A percentile compares a stretch with the other conserved stretches of the same genome.
Conservation (phyloP, 352 stramenopile genomes). For the Pythium scleroteichum region DNA sequence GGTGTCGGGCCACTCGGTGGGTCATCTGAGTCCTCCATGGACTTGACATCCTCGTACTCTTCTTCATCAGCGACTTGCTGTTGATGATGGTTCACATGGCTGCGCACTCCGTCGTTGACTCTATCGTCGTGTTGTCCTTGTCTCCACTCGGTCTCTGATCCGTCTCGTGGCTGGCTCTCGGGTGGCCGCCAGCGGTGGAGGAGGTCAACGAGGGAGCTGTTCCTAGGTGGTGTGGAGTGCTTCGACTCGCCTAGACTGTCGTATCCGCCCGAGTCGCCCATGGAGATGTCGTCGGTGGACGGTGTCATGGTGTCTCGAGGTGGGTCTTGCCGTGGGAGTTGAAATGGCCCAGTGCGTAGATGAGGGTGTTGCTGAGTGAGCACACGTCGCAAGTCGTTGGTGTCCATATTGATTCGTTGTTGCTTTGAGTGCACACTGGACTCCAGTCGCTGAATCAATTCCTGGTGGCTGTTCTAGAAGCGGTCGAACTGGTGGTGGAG, state of each 20-base stretch:
- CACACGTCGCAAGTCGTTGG: neutral
- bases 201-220: neutral
- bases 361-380: neutral
- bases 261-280: neutral
- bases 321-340: neutral
- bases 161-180: neutral
- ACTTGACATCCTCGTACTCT: neutral
- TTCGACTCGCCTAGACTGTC: neutral
- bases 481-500: too few species aligned
- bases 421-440: neutral
- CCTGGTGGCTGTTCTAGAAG: too few species aligned
- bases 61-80: neutral
- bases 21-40: conserved; percentile 2
- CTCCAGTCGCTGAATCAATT: too few species aligned
- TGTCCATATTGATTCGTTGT: neutral
- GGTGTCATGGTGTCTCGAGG: neutral
- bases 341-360: neutral
- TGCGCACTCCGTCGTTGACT: too few species aligned
- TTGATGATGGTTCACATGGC: too few species aligned
- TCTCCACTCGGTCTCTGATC: neutral
- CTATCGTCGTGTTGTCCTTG: neutral
- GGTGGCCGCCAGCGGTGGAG: neutral
- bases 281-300: neutral
- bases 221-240: neutral
- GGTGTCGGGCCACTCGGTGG: neutral